phyloP scores from a whole-genome alignment of 305 asterid species.

The Fraxinus platypoda region DNA sequence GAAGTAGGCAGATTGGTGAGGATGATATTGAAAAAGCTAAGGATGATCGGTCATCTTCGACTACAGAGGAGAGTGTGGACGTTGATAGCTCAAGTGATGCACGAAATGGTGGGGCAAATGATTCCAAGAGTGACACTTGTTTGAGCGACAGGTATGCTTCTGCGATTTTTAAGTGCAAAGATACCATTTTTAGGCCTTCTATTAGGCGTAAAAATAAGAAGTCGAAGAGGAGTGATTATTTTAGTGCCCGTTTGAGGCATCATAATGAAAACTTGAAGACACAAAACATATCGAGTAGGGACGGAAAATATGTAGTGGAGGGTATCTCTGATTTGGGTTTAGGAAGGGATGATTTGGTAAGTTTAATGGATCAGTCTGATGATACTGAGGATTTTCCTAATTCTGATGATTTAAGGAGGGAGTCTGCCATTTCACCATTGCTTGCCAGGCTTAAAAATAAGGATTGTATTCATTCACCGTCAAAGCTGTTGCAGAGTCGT shows the following conservation, averaged over 20 bases:
- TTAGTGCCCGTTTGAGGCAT: constrained; percentile 37
- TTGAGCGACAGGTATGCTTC: constrained; percentile 54
- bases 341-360: constrained; percentile 53
- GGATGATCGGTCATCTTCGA: constrained; percentile 46
- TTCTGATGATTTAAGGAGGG: constrained; percentile 65
- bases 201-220: constrained; percentile 55
- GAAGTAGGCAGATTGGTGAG: constrained; percentile 55
- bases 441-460: constrained; percentile 60
- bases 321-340: constrained; percentile 35
- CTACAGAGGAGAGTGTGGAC: constrained; percentile 50
- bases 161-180: constrained; percentile 53
- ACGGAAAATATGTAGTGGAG: constrained; percentile 37
- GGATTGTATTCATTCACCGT: constrained; percentile 48
- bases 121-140: constrained; percentile 68
- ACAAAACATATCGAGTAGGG: constrained; percentile 41
- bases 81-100: constrained; percentile 56
- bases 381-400: constrained; percentile 68
- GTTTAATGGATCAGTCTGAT: constrained; percentile 66
- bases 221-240: constrained; percentile 41
- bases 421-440: constrained; percentile 56
- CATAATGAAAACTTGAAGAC: constrained; percentile 46
- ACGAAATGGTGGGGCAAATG: constrained; percentile 55
- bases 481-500: constrained; percentile 40
- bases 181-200: constrained; percentile 50
- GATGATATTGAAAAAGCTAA: constrained; percentile 46